A percentile compares a stretch with the other conserved stretches of the same genome.
phyloP scores from a whole-genome alignment of 306 rosid genomes.

The Cajanus cajan region DNA sequence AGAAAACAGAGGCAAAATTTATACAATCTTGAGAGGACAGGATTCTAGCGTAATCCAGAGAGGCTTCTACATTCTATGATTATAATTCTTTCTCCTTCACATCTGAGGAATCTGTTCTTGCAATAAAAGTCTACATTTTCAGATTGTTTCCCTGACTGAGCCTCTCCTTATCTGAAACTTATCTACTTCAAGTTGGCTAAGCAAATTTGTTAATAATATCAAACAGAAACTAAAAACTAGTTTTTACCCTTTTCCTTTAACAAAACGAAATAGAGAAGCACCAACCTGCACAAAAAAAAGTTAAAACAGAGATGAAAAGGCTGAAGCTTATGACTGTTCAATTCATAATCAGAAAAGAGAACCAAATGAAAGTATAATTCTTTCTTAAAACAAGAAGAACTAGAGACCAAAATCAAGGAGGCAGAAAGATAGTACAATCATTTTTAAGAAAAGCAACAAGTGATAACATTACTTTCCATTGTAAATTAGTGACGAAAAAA shows the following conservation, averaged over 20 bases:
- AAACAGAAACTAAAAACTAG: slow-evolving; percentile 20
- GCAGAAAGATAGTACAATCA: not conserved
- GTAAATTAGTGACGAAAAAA: not conserved
- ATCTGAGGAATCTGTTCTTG: not conserved
- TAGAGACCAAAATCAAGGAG: not conserved
- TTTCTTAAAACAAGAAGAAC: not conserved
- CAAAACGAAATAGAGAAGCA: slow-evolving; percentile 71
- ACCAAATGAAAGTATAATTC: not conserved
- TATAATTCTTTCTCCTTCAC: not conserved
- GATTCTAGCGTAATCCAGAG: not conserved
- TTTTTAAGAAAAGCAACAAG: not conserved
- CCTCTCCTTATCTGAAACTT: slow-evolving; percentile 3
- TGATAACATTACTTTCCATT: slow-evolving; percentile 14
- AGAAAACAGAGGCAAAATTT: not conserved
- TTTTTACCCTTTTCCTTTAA: slow-evolving; percentile 78
- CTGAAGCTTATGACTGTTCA: not conserved
- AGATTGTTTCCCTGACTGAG: not conserved
- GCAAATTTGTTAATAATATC: not conserved
- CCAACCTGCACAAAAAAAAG: slow-evolving; percentile 73
- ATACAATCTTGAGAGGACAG: not conserved
- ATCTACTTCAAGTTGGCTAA: slow-evolving; percentile 22
- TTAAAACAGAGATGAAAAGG: slow-evolving; percentile 11
- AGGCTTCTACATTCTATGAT: not conserved
- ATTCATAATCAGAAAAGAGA: slow-evolving; percentile 22
- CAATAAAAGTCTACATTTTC: not conserved